These are phyloP conservation scores for Pseudohyphozyma bogoriensis DNA, from an alignment of 768 basidiomycete species.

Conservation along the genomic window DNA sequence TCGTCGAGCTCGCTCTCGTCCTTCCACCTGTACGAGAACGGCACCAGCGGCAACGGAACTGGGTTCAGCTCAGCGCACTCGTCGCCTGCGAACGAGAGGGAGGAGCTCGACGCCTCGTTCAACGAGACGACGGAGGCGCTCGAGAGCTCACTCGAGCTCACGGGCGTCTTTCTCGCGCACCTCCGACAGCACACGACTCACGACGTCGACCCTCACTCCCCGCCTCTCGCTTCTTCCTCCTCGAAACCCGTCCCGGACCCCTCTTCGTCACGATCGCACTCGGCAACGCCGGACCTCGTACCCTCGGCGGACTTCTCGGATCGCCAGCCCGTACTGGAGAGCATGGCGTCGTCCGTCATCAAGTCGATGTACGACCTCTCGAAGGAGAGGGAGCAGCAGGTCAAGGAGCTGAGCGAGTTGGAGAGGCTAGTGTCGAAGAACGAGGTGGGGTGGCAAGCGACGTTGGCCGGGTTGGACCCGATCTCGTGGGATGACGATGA, in stretches of 20 bases:
- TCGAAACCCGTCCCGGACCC: constrained; percentile 40
- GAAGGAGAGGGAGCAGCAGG: constrained; percentile 67
- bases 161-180: constrained; percentile 63
- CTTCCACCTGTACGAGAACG: neutral
- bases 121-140: neutral
- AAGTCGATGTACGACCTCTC: constrained; percentile 63
- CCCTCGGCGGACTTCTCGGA: constrained; percentile 10
- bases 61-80: neutral
- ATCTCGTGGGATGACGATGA: constrained; percentile 36
- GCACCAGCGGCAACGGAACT: neutral
- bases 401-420: constrained; percentile 63
- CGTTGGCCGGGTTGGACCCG: constrained; percentile 58
- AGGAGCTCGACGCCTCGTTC: constrained; percentile 1
- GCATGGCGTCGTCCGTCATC: constrained; percentile 63
- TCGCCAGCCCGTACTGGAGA: constrained; percentile 45
- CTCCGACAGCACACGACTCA: constrained; percentile 44
- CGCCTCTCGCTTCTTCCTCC: constrained; percentile 40
- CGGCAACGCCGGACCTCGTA: neutral
- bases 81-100: neutral
- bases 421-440: constrained; percentile 72
- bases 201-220: constrained; percentile 22
- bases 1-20: neutral
- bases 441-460: constrained; percentile 67
- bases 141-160: constrained; percentile 47
- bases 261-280: constrained; percentile 32